These are phyloP conservation scores for Brassica rapa DNA, from an alignment of 345 rosid genomes.

Conservation along the genomic window DNA sequence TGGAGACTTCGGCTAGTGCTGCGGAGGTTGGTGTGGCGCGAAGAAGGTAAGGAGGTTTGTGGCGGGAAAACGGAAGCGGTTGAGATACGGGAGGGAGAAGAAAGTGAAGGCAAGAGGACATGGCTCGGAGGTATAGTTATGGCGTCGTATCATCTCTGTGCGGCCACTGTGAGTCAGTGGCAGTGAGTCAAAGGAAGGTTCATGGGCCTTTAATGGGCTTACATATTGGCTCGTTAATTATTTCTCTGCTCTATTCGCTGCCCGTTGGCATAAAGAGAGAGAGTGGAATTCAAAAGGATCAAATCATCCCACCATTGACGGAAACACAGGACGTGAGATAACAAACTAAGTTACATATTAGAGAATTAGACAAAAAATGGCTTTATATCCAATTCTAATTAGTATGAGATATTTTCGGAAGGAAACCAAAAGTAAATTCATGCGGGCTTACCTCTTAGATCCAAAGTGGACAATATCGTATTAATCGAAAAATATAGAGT, in stretches of 20 bases:
- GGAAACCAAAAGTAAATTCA: too few species aligned
- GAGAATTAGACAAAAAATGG: too few species aligned
- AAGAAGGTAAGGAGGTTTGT: slow-evolving; percentile 18
- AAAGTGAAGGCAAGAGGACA: slow-evolving; percentile 31
- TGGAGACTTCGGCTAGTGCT: slow-evolving; percentile 1
- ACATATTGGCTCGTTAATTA: too few species aligned
- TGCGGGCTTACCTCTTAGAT: too few species aligned
- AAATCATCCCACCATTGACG: slow-evolving; percentile 56
- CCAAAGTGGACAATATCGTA: too few species aligned
- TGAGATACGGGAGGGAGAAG: slow-evolving; percentile 26
- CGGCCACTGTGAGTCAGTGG: not conserved
- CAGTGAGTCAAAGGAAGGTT: too few species aligned
- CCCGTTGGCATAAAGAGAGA: not conserved
- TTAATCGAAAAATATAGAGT: too few species aligned
- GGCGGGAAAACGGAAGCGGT: slow-evolving; percentile 31
- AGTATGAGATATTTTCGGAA: too few species aligned
- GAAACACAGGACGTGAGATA: not conserved
- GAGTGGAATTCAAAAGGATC: slow-evolving; percentile 32
- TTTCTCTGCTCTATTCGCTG: too few species aligned
- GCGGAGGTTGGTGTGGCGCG: slow-evolving; percentile 24
- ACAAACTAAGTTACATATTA: too few species aligned
- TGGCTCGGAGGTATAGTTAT: slow-evolving; percentile 15
- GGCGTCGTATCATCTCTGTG: not conserved
- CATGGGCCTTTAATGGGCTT: too few species aligned
- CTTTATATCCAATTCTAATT: too few species aligned